Evolutionary conservation across 257 asterid genomes (phyloP), one percentile per base, ranked within the genome.

Genomic region (Ocimum tenuiflorum): DNA sequence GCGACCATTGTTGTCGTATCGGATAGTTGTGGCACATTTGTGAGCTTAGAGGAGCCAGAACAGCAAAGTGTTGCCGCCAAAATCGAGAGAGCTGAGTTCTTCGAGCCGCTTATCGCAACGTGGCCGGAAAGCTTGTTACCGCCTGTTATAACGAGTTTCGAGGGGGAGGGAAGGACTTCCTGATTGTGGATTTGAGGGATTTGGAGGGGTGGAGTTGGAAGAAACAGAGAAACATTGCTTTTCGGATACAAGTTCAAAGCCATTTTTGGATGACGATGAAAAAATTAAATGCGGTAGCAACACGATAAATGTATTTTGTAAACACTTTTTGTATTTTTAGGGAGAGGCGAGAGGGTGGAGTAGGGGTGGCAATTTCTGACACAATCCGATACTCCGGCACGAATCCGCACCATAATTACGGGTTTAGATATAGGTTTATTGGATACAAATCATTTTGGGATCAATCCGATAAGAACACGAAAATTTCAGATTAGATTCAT

Each of bases 11-110:
- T 54, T 51, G 49, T 62, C 8, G 74, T 72, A 22, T 81, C 79
- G 3, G 81, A 75, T 18, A 75, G 42, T 20, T 61, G 11, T 11
- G 79, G 83, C 31, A 78, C 81, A 17, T 81, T 78, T 2, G 7
- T 49, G 13, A 78, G 72, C 41, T 65, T 75, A 0, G 79, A 68
- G 22, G 72, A n/a, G 38, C 73, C 73, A 12, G 67, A 39, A 13
- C 83, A 77, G 56, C 77, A 78, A 36, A 81, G 83, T 15, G 83
- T 71, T 1, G 82, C 83, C 1, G 83, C 86, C 17, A 78, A 47
- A 60, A 81, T 66, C 3, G 83, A 48, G n/a, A 81, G 20, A 19
- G 83, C 76, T 7, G 81, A 67, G 67, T 75, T 74, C 78, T 80
- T 81, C 17, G 83, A 81, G 29, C 86, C 86, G 59, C 78, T 75